Evolutionary conservation across 2,329 filamentous ascomycete species (phyloP), one percentile per base, ranked within the genome.

Genomic region (Helotiales sp.): DNA sequence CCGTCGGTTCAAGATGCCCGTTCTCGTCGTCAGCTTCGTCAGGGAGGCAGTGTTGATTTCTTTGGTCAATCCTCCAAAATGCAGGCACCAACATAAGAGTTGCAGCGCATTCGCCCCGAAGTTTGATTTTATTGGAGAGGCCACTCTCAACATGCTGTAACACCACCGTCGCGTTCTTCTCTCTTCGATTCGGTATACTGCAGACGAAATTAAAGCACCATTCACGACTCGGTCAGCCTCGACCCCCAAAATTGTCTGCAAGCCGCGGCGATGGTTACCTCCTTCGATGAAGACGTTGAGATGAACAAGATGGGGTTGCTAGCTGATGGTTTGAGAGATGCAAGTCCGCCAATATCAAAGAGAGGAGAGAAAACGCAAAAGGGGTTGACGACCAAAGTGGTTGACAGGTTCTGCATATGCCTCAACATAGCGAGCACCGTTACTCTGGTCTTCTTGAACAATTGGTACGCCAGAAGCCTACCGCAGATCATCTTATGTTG

Each of bases 351-450:
- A 44, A 24, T 7, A 15, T 15, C 9, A 12, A 25, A 44, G 40
- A 24, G 15, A 44, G 22, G 19, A 22, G 30, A 29, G 33, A 48
- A 40, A 13, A 42, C 50, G 10, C 38, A 44, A 36, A 63, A 60
- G 49, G 42, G 54, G 22, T 12, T 58, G 7, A 57, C 57, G n/a
- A 64, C 52, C 31, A 57, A 57, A 29, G 27, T 65, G 1, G 51
- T 70, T 19, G 65, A 70, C 53, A 61, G 53, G 17, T 51, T 55
- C 30, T 70, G 76, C 66, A 77, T 78, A 52, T 68, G 66, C 2
- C 65, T 77, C 59, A 77, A 78, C 65, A 77, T 76, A 36, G 60
- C 74, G 5, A 75, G 74, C 27, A 78, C 76, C 0, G 68, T 78
- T 24, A 71, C 71, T 30, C 65, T 78, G 46, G 75, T 78, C 25